A percentile compares a stretch with the other conserved stretches of the same genome.
Evolutionary conservation across 2,329 filamentous ascomycete species (phyloP).

Genomic region (Xylaria sp.): DNA sequence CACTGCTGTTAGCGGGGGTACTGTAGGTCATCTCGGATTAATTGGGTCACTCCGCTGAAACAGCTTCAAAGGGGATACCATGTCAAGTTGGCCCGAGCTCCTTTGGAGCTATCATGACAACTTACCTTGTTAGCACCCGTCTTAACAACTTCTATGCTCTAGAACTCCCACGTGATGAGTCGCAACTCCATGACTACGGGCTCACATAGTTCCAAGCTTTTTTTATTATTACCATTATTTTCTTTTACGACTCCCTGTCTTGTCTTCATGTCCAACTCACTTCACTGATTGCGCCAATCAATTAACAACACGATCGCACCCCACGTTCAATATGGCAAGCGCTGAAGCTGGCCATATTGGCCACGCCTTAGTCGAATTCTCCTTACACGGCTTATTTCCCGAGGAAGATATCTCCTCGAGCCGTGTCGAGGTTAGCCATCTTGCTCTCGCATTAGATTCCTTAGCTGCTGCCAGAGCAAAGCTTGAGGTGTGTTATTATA

Average conservation of each 20-base stretch:
- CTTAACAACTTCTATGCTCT: not conserved
- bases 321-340: conserved; percentile 45
- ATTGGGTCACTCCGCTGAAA: too few relatives aligned
- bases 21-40: too few relatives aligned
- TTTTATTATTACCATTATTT: not conserved
- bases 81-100: conserved; percentile 1
- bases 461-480: conserved; percentile 56
- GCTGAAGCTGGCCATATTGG: conserved; percentile 54
- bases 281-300: conserved; percentile 4
- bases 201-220: not conserved
- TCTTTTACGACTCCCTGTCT: not conserved
- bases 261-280: conserved; percentile 1
- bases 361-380: conserved; percentile 72
- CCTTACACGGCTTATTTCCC: conserved; percentile 59
- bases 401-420: conserved; percentile 57
- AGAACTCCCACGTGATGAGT: not conserved
- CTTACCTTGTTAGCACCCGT: not conserved
- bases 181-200: not conserved
- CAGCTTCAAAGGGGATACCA: not conserved
- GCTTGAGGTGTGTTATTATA: conserved; percentile 54
- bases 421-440: conserved; percentile 49
- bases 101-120: conserved; percentile 20
- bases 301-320: not conserved
- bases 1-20: too few relatives aligned
- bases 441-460: conserved; percentile 55